Percentiles rank a stretch among this genome's conserved stretches.
These are phyloP conservation scores for Penicillium freii DNA, from an alignment of 2,329 filamentous ascomycete genomes.

Conservation along the genomic window DNA sequence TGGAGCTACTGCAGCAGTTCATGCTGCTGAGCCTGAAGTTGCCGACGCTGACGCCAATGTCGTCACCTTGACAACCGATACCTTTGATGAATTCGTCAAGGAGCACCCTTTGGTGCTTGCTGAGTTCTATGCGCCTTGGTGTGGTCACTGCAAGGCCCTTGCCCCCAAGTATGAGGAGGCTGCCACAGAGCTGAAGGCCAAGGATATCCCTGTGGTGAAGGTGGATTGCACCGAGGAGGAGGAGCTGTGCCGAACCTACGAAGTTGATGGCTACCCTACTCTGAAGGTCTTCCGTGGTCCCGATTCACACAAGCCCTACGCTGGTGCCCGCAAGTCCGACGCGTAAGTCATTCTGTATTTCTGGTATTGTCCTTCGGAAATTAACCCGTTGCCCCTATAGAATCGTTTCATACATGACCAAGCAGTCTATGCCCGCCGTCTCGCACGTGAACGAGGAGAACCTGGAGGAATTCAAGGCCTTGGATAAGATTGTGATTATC, in stretches of 20 bases:
- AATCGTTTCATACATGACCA: conserved; percentile 88
- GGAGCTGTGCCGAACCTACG: conserved; percentile 84
- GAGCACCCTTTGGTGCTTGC: conserved; percentile 85
- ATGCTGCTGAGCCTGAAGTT: conserved; percentile 31
- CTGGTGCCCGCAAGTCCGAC: conserved; percentile 83
- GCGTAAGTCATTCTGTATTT: conserved; percentile 46
- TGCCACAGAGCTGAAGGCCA: conserved; percentile 49
- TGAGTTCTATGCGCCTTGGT: conserved; percentile 98
- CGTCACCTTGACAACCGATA: conserved; percentile 76
- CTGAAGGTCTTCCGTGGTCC: conserved; percentile 96
- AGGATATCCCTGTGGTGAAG: conserved; percentile 50
- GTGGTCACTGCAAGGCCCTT: conserved; percentile 97
- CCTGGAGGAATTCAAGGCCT: conserved; percentile 92
- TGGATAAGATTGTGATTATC: conserved; percentile 93
- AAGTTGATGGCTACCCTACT: conserved; percentile 96
- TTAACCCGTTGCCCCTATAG: conserved; percentile 35
- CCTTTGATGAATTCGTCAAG: conserved; percentile 82
- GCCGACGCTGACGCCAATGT: conserved; percentile 66
- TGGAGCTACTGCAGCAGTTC: conserved; percentile 37
- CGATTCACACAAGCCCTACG: conserved; percentile 78
- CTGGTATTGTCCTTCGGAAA: background rate
- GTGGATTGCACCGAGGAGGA: conserved; percentile 89
- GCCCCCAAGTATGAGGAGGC: conserved; percentile 56
- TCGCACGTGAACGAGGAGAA: conserved; percentile 77
- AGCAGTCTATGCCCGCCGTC: conserved; percentile 92